These are phyloP conservation scores for Lodderomyces margitis DNA, from an alignment of 1,139 yeast genomes.

Conservation along the genomic window DNA sequence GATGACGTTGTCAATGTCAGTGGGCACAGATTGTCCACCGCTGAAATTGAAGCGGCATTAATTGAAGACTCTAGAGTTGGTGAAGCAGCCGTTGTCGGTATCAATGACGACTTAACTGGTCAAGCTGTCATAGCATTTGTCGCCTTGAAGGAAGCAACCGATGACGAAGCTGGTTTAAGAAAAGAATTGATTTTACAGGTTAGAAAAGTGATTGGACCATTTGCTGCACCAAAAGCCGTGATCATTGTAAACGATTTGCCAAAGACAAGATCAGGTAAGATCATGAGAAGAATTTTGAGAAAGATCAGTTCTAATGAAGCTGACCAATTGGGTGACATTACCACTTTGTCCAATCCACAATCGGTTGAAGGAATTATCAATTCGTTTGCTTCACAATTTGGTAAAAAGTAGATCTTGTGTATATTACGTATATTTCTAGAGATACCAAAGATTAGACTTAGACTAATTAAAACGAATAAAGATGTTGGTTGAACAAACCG, in stretches of 20 bases:
- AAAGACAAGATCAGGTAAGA: conserved; percentile 97
- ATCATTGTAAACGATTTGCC: conserved; percentile 89
- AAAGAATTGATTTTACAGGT: conserved; percentile 84
- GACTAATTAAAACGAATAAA: background rate
- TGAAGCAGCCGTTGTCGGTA: conserved; percentile 95
- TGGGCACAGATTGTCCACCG: conserved; percentile 95
- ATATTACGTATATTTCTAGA: no score
- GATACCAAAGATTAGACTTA: background rate
- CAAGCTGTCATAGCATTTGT: conserved; percentile 96
- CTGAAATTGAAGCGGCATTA: conserved; percentile 94
- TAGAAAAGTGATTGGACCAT: conserved; percentile 94
- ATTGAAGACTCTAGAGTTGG: conserved; percentile 77
- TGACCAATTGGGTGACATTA: conserved; percentile 88
- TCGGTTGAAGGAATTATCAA: conserved; percentile 75
- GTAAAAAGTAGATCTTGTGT: conserved; percentile 35
- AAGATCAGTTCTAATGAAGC: conserved; percentile 88
- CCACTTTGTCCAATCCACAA: conserved; percentile 87
- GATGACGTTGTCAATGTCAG: conserved; percentile 98
- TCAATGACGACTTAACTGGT: conserved; percentile 92
- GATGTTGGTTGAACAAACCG: no score
- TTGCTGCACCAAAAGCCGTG: conserved; percentile 95
- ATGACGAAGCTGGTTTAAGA: conserved; percentile 59
- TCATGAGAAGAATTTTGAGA: conserved; percentile 96
- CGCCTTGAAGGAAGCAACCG: conserved; percentile 60
- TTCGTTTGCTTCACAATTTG: conserved; percentile 48